A percentile compares a stretch with the other conserved stretches of the same genome.
Evolutionary conservation across 306 rosid species (phyloP).

Genomic region (Crotalaria pallida): DNA sequence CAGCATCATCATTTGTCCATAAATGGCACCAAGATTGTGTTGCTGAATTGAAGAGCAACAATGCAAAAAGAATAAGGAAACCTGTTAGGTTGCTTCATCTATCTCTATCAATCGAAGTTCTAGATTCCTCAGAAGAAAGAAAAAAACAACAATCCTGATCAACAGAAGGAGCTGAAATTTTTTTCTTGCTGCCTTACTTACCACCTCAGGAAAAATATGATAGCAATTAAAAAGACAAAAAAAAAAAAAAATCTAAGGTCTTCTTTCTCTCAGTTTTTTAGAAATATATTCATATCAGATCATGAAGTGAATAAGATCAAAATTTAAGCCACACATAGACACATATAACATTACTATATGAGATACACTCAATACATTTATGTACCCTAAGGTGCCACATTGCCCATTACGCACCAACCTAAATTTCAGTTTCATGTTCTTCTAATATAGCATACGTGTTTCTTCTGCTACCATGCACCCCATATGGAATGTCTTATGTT

Average conservation of each 20-base stretch:
- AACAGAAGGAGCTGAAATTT: neutral
- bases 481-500: slow-evolving; percentile 1
- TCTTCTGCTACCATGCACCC: slow-evolving; percentile 30
- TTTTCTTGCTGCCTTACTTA: neutral
- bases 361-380: neutral
- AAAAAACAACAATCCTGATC: neutral
- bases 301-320: neutral
- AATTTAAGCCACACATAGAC: neutral
- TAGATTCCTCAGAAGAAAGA: neutral
- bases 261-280: neutral
- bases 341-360: neutral
- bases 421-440: slow-evolving; percentile 18
- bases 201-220: neutral
- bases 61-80: neutral
- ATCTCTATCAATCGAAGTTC: neutral
- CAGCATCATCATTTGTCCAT: slow-evolving; percentile 8
- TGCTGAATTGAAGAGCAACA: neutral
- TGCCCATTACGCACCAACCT: slow-evolving; percentile 7
- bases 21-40: neutral
- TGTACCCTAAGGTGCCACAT: slow-evolving; percentile 30
- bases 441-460: slow-evolving; percentile 33
- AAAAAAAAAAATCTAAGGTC: no score
- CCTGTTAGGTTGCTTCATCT: slow-evolving; percentile 11
- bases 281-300: neutral
- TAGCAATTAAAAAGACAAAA: neutral